Base-by-base conservation (phyloP, 1,284 basidiomycete genomes). In the Trametes sp. region DNA sequence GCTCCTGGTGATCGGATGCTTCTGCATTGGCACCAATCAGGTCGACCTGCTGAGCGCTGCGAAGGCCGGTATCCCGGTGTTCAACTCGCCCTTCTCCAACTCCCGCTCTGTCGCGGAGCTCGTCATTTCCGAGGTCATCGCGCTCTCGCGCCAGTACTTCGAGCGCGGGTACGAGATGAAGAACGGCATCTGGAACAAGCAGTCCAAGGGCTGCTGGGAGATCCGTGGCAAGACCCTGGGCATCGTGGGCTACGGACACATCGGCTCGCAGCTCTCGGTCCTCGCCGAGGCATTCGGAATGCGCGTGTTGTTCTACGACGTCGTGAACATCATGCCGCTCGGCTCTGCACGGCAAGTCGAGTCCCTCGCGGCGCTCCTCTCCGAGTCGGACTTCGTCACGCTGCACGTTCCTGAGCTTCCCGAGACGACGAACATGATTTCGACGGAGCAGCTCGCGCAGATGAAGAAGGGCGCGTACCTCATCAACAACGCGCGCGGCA, bases 81-180 rank as follows among this genome's bases (percentile, higher is more conserved):
- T 99, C 87, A 99, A 99, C 80, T 99, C 97, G 14, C 98, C 98
- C 35, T 99, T 99, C 82, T 97, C 98, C 77, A 99, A 99, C 82
- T 99, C 98, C 45, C 94, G 98, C 67, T 98, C 97, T 0, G 98
- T 99, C 55, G 98, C 98, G 51, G 98, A 99, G 81, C 89, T 99
- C 53, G 98, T 99, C 76, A 91, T 99, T 76, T 87, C 89, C 64
- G 98, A 99, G 80, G 84, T 98, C 73, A 89, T 99, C 72, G 90
- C 91, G 7, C 90, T 99, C 65, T 98, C 98, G 14, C 92, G 98
- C 44, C 98, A 99, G 77, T 87, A 98, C 68, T 88, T 92, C 70
- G 94, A 99, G 78, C 92, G 98, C 61, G 82, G 90, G 19, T 87
- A 83, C 70, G 98, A 99, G 81, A 87, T 99, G 82, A 89, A 90